Percentiles rank a stretch among this genome's conserved stretches.
These are phyloP conservation scores for Podila minutissima DNA, from an alignment of 192 early-diverging fungal genomes.

Conservation along the genomic window DNA sequence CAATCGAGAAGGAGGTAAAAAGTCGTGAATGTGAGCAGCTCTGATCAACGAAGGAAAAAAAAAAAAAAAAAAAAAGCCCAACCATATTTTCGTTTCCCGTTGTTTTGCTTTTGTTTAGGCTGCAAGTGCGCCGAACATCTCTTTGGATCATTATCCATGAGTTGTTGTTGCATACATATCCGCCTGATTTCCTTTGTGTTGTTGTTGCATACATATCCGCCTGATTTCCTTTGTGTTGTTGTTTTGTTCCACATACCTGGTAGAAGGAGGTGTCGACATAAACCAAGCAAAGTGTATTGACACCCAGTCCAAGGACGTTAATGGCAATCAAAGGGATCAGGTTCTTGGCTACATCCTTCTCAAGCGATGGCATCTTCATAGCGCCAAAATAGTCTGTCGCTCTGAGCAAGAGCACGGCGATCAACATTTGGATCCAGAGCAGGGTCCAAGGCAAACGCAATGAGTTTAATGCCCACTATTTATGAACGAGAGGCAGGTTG, in stretches of 20 bases:
- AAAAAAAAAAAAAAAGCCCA: background rate
- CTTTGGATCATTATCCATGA: background rate
- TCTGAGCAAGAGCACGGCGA: constrained; percentile 60
- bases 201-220: background rate
- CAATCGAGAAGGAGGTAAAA: background rate
- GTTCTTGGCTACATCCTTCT: constrained; percentile 32
- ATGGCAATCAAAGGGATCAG: constrained; percentile 59
- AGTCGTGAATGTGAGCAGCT: background rate
- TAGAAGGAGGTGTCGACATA: constrained; percentile 69
- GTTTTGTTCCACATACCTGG: constrained; percentile 49
- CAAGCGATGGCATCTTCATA: constrained; percentile 54
- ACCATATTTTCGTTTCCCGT: no score
- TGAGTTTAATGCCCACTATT: constrained; percentile 61
- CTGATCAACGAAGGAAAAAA: no score
- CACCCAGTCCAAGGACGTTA: constrained; percentile 65
- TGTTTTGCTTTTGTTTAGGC: no score
- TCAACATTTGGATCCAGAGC: constrained; percentile 63
- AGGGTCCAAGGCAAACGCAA: constrained; percentile 59
- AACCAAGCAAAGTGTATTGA: constrained; percentile 68
- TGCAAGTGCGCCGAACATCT: no score
- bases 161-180: background rate
- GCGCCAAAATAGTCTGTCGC: constrained; percentile 31
- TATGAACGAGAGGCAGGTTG: background rate
- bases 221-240: background rate
- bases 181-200: background rate